A percentile compares a stretch with the other conserved stretches of the same genome.
Conservation (phyloP, 73 alveolate genomes). For the Breviolum minutum region DNA sequence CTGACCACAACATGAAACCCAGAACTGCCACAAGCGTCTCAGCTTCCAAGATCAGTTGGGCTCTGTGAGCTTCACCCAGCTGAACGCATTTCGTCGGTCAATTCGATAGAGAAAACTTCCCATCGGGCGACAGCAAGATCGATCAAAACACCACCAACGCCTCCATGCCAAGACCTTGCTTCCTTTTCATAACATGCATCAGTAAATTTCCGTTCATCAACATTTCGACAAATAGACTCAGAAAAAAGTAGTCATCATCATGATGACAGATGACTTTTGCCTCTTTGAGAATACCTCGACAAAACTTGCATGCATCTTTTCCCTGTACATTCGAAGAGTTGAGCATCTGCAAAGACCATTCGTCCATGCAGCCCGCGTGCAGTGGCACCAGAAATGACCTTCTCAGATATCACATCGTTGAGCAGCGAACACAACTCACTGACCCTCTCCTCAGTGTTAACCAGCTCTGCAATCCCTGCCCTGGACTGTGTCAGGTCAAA, state of each 20-base stretch:
- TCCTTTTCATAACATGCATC: conserved; percentile 1
- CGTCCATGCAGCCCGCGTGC: background rate
- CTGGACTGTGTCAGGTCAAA: background rate
- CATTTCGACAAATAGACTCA: background rate
- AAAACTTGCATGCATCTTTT: background rate
- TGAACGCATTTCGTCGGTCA: background rate
- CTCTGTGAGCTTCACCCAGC: background rate
- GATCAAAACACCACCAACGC: background rate
- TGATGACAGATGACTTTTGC: background rate
- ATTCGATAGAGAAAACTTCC: background rate
- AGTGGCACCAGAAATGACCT: background rate
- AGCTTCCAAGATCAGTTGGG: background rate
- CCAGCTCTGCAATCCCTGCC: background rate
- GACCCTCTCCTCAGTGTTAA: background rate
- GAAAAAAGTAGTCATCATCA: too few relatives aligned
- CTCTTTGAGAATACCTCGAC: too few relatives aligned
- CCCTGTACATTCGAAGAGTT: background rate
- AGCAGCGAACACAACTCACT: background rate
- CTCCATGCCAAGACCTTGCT: background rate
- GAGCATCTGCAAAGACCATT: background rate
- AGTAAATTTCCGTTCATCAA: background rate
- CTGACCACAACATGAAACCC: background rate
- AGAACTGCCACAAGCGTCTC: background rate
- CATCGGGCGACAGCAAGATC: too few relatives aligned
- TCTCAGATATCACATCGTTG: background rate